Percentiles rank a stretch among this genome's conserved stretches.
Evolutionary conservation across 2,329 filamentous ascomycete species (phyloP).

Genomic region (Arthrobotrys pseudoclavata): DNA sequence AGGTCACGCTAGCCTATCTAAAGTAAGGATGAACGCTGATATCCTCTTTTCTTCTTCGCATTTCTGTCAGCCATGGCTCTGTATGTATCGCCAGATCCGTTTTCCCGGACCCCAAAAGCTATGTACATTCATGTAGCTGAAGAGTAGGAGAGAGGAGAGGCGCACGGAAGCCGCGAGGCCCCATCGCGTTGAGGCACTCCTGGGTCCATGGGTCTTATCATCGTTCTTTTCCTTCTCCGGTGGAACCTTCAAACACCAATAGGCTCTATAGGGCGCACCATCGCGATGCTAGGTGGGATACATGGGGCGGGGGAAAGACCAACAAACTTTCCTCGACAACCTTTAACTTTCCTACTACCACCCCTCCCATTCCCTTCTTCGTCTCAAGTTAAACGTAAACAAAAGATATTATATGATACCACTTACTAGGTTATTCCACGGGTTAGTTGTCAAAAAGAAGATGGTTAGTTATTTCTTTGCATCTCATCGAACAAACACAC

Average conservation of each 20-base stretch:
- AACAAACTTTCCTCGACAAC: slow-evolving; percentile 21
- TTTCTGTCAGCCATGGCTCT: slow-evolving; percentile 6
- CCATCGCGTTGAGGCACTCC: background rate
- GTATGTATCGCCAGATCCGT: slow-evolving; percentile 8
- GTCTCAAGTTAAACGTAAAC: slow-evolving; percentile 21
- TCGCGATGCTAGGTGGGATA: slow-evolving; percentile 24
- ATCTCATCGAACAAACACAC: background rate
- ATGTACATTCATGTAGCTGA: no score
- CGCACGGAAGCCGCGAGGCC: background rate
- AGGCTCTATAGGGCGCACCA: slow-evolving; percentile 9
- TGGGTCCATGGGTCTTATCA: slow-evolving; percentile 9
- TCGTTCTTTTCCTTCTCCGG: slow-evolving; percentile 16
- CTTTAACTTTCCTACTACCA: background rate
- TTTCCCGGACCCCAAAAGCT: background rate
- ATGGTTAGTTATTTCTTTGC: background rate
- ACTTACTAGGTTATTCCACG: background rate
- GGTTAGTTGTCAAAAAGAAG: background rate
- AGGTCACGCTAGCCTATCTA: background rate
- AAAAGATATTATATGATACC: slow-evolving; percentile 18
- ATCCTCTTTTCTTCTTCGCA: background rate
- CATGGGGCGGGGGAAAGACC: slow-evolving; percentile 28
- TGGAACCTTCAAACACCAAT: slow-evolving; percentile 8
- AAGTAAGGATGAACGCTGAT: background rate
- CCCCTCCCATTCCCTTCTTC: slow-evolving; percentile 2
- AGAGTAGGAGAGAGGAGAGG: background rate